Evolutionary conservation across 371 early-diverging fungal genomes (phyloP).

Genomic region (Mortierella polycephala): DNA sequence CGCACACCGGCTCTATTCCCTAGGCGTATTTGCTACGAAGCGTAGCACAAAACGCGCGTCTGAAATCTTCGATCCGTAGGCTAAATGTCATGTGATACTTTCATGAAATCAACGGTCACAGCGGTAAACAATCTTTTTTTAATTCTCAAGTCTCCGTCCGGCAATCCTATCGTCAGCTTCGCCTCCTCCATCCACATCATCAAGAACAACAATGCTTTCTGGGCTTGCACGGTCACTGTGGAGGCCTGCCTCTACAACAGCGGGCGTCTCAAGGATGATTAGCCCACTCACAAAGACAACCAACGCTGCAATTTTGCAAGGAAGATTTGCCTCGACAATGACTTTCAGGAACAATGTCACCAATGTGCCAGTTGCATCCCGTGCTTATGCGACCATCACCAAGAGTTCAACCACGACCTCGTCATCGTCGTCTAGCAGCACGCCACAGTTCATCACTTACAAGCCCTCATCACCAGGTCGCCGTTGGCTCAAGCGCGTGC

Average conservation of each 20-base stretch:
- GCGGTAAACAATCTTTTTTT: background rate
- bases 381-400: constrained; percentile 41
- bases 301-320: constrained; percentile 1
- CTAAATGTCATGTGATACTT: no score
- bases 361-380: constrained; percentile 2
- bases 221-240: constrained; percentile 45
- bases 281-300: constrained; percentile 11
- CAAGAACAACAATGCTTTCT: constrained; percentile 25
- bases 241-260: constrained; percentile 27
- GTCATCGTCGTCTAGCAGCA: constrained; percentile 12
- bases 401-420: constrained; percentile 23
- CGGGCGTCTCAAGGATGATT: constrained; percentile 28
- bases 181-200: constrained; percentile 4
- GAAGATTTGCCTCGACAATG: constrained; percentile 11
- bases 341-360: constrained; percentile 22
- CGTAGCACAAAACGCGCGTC: no score
- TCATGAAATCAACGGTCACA: no score
- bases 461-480: constrained; percentile 92
- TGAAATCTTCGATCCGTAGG: no score
- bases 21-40: no score
- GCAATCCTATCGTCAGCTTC: background rate
- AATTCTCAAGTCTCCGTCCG: background rate
- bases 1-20: no score
- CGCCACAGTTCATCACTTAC: constrained; percentile 86
- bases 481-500: constrained; percentile 87